Percentiles rank a stretch among this genome's conserved stretches.
Evolutionary conservation across 2,329 filamentous ascomycete species (phyloP).

Genomic region (Byssothecium circinans): DNA sequence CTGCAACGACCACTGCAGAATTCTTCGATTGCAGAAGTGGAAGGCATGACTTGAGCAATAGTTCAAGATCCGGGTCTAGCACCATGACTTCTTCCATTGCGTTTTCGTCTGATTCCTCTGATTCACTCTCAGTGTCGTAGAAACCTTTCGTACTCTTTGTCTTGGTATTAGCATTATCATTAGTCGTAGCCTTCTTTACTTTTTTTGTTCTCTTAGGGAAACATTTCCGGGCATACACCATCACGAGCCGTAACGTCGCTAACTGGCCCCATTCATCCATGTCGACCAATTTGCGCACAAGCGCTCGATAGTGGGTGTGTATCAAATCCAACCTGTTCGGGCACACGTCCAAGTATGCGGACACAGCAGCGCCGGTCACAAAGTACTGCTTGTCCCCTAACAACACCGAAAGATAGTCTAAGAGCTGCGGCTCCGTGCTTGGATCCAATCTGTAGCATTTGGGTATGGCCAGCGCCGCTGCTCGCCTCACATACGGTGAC

Average conservation of each 20-base stretch:
- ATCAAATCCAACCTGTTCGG: constrained; percentile 85
- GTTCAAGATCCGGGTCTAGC: constrained; percentile 78
- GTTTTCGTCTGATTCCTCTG: constrained; percentile 49
- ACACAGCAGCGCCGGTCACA: constrained; percentile 90
- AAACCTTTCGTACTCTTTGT: constrained; percentile 65
- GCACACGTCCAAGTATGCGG: constrained; percentile 85
- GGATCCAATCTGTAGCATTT: constrained; percentile 95
- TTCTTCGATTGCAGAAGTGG: constrained; percentile 92
- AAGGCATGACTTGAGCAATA: constrained; percentile 77
- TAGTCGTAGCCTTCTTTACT: constrained; percentile 55
- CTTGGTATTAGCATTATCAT: constrained; percentile 32
- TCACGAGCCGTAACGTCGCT: constrained; percentile 78
- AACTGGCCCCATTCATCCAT: constrained; percentile 99
- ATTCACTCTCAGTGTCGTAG: constrained; percentile 63
- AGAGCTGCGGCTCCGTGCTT: constrained; percentile 77
- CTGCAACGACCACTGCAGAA: constrained; percentile 85
- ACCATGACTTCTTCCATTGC: constrained; percentile 60
- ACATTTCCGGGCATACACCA: constrained; percentile 80
- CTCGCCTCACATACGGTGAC: constrained; percentile 90
- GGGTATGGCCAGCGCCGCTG: constrained; percentile 88
- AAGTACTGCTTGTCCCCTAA: constrained; percentile 93
- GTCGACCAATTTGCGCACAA: constrained; percentile 90
- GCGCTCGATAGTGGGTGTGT: constrained; percentile 81
- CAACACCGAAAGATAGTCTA: constrained; percentile 77
- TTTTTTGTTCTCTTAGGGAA: constrained; percentile 72